These are phyloP conservation scores for Silene uniflora DNA, from an alignment of 148 eudicot genomes.

Conservation along the genomic window DNA sequence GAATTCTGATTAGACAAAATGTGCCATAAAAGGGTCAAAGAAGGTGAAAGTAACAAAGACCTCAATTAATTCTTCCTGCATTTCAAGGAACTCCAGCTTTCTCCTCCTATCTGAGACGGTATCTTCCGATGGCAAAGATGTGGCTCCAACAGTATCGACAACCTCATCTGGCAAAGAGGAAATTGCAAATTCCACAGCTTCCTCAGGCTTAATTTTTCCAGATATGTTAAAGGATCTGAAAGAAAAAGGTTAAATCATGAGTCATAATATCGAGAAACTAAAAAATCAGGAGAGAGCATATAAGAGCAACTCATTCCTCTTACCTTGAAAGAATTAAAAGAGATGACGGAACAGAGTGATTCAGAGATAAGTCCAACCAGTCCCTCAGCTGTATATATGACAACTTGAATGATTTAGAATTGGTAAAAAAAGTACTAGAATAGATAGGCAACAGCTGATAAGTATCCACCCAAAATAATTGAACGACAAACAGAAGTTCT, in stretches of 20 bases:
- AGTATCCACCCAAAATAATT: constrained; percentile 1
- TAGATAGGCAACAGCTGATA: not conserved
- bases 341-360: constrained; percentile 73
- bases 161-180: constrained; percentile 85
- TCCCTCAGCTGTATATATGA: constrained; percentile 51
- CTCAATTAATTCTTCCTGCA: constrained; percentile 82
- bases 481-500: not conserved
- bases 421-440: constrained; percentile 4
- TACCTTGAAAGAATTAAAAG: constrained; percentile 76
- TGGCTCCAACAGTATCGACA: constrained; percentile 64
- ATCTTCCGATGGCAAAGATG: constrained; percentile 67
- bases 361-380: constrained; percentile 79
- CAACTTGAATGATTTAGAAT: constrained; percentile 1
- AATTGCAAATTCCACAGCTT: constrained; percentile 68
- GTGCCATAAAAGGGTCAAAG: not conserved
- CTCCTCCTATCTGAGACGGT: constrained; percentile 70
- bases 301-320: constrained; percentile 5
- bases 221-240: constrained; percentile 66
- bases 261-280: constrained; percentile 12
- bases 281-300: not conserved
- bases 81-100: constrained; percentile 76
- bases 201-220: constrained; percentile 65
- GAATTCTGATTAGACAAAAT: too few species aligned
- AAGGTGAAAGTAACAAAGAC: constrained; percentile 23
- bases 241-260: constrained; percentile 2